A percentile compares a stretch with the other conserved stretches of the same genome.
These are phyloP conservation scores for Arabis alpina DNA, from an alignment of 345 rosid genomes.

Conservation along the genomic window DNA sequence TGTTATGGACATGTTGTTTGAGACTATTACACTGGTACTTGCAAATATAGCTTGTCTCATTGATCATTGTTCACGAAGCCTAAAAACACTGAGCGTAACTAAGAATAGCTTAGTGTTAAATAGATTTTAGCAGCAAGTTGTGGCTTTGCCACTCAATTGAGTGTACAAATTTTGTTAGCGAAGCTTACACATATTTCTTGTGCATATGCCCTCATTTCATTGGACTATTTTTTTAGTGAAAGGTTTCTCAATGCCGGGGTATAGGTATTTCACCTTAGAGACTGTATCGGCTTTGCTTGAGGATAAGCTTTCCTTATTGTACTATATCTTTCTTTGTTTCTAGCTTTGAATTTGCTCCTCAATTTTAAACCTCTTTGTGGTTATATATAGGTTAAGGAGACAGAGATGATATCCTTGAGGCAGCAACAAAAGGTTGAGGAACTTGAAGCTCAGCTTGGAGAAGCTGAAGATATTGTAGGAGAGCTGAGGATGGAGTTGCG, in stretches of 20 bases:
- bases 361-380: constrained; percentile 15
- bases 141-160: constrained; percentile 2
- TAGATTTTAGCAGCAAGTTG: constrained; percentile 1
- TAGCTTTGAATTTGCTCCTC: constrained; percentile 22
- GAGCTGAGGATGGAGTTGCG: constrained; percentile 81
- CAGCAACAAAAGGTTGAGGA: constrained; percentile 73
- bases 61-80: constrained; percentile 7
- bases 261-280: constrained; percentile 4
- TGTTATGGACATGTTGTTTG: constrained; percentile 1
- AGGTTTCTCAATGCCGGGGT: constrained; percentile 1
- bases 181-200: not conserved
- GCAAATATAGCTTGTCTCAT: not conserved
- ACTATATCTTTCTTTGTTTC: constrained; percentile 11
- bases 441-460: constrained; percentile 89
- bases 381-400: constrained; percentile 65
- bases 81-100: not conserved
- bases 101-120: not conserved
- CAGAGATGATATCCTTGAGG: constrained; percentile 55
- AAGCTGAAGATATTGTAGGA: constrained; percentile 83
- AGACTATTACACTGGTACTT: not conserved
- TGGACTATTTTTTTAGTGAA: not conserved
- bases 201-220: not conserved
- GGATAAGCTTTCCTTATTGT: not conserved
- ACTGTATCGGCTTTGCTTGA: constrained; percentile 3
- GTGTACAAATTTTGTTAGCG: not conserved